These are phyloP conservation scores for Globisporangium solare DNA, from an alignment of 352 stramenopile genomes.

Conservation along the genomic window DNA sequence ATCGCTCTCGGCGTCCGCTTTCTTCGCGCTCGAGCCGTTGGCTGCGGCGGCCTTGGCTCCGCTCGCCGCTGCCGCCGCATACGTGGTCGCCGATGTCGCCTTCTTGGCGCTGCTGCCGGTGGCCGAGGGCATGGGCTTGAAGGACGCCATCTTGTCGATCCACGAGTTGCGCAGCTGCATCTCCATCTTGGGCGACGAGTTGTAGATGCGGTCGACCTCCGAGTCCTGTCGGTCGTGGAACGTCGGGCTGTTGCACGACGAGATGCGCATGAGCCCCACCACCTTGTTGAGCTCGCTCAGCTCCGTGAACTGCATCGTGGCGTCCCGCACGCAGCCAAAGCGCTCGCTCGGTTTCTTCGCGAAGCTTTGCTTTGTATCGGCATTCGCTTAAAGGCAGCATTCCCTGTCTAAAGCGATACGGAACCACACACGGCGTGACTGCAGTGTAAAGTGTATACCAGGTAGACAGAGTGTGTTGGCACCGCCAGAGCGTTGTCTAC, in stretches of 20 bases:
- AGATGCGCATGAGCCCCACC: conserved; percentile 76
- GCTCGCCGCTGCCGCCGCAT: no score
- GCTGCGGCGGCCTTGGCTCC: not conserved
- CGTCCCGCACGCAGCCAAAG: not conserved
- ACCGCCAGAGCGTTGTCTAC: no score
- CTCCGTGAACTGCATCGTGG: conserved; percentile 84
- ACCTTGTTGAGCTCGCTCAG: conserved; percentile 83
- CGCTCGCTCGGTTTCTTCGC: no score
- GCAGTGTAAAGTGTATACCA: not conserved
- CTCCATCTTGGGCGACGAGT: conserved; percentile 87
- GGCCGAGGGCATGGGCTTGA: conserved; percentile 42
- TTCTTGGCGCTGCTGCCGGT: conserved; percentile 31
- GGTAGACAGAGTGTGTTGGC: not conserved
- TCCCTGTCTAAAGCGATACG: not conserved
- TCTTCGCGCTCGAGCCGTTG: conserved; percentile 16
- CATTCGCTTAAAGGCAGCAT: not conserved
- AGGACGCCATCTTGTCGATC: conserved; percentile 84
- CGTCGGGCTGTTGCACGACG: conserved; percentile 79
- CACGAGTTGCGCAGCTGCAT: conserved; percentile 83
- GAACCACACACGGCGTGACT: not conserved
- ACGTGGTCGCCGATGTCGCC: conserved; percentile 35
- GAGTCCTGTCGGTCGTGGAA: conserved; percentile 89
- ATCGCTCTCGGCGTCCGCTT: conserved; percentile 1
- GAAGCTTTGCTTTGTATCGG: not conserved
- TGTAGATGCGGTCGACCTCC: conserved; percentile 88